Percentiles rank a stretch among this genome's conserved stretches.
phyloP scores from a whole-genome alignment of 192 early-diverging fungal species.

The Coemansia sp. region DNA sequence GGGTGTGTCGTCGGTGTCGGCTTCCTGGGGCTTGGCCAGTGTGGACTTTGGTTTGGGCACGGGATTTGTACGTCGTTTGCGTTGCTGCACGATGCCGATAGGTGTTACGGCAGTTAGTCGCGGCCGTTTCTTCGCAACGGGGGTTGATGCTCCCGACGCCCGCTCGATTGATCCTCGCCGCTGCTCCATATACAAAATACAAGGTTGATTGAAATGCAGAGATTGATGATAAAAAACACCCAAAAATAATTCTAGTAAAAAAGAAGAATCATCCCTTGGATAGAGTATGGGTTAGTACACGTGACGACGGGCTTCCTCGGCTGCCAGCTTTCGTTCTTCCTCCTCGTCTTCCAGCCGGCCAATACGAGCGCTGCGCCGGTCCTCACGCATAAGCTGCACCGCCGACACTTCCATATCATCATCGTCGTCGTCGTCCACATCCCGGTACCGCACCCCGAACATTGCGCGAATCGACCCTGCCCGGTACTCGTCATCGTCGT shows the following conservation, averaged over 20 bases:
- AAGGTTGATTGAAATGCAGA: neutral
- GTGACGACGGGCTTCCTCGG: slow-evolving; percentile 19
- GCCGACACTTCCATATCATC: slow-evolving; percentile 54
- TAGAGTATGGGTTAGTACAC: neutral
- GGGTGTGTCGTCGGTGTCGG: neutral
- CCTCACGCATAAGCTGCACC: slow-evolving; percentile 47
- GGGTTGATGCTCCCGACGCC: neutral
- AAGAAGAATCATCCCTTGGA: no score
- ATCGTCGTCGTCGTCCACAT: slow-evolving; percentile 50
- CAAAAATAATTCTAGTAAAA: no score
- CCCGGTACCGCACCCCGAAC: slow-evolving; percentile 46
- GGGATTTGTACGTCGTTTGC: slow-evolving; percentile 22
- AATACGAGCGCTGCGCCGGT: slow-evolving; percentile 38
- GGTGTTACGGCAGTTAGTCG: slow-evolving; percentile 35
- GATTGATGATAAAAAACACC: no score
- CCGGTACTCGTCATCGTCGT: slow-evolving; percentile 48
- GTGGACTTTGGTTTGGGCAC: neutral
- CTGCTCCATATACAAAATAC: neutral
- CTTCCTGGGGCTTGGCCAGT: neutral
- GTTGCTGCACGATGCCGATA: slow-evolving; percentile 23
- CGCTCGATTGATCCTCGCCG: neutral
- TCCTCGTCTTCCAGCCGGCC: slow-evolving; percentile 45
- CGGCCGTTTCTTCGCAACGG: slow-evolving; percentile 30
- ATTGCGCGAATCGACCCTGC: slow-evolving; percentile 45
- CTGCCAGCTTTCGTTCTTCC: slow-evolving; percentile 34